These are phyloP conservation scores for Arctium minus DNA, from an alignment of 129 eudicot species.

Conservation along the genomic window DNA sequence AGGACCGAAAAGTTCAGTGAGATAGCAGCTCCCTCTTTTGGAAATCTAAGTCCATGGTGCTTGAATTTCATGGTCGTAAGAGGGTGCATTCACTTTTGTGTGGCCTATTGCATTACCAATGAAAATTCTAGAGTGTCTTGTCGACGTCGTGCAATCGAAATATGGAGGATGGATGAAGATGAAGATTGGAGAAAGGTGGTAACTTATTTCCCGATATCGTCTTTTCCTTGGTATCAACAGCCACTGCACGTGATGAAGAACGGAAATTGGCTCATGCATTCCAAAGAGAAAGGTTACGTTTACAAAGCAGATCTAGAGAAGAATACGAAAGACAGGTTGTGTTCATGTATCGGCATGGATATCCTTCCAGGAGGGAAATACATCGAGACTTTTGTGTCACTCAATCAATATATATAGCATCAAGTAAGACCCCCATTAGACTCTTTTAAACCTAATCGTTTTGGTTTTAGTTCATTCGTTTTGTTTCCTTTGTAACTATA, in stretches of 20 bases:
- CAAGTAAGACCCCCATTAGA: too few species aligned
- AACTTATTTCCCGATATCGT: neutral
- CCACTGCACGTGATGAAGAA: neutral
- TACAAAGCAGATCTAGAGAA: slow-evolving; percentile 6
- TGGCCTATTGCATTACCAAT: neutral
- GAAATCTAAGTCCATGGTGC: neutral
- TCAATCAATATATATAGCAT: neutral
- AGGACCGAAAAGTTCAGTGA: neutral
- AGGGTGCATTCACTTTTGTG: neutral
- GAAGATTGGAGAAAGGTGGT: neutral
- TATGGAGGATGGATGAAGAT: neutral
- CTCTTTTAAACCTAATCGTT: neutral
- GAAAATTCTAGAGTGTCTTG: neutral
- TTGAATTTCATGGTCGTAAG: neutral
- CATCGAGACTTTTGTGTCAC: slow-evolving; percentile 6
- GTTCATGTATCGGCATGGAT: neutral
- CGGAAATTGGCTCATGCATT: neutral
- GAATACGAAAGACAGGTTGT: neutral
- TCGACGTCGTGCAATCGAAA: neutral
- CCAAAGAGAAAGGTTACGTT: neutral
- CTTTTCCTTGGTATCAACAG: neutral
- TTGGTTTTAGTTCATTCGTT: neutral
- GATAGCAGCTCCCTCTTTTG: neutral
- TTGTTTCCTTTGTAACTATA: neutral
- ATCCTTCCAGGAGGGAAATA: neutral